Conservation (phyloP, 176 grass and related monocot species). For the Rhynchospora tenuis region DNA sequence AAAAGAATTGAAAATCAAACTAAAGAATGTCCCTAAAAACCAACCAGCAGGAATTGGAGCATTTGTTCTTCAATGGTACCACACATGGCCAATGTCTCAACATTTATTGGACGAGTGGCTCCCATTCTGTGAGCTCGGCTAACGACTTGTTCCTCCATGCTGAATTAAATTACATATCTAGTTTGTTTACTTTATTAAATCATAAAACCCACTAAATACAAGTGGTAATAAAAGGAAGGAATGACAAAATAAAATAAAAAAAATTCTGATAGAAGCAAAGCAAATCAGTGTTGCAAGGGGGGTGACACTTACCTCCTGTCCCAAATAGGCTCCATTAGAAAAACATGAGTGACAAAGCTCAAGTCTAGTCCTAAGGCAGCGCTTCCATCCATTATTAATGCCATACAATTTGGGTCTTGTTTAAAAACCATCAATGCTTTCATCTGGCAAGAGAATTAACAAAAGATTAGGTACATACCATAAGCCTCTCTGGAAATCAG, state of each 20-base stretch:
- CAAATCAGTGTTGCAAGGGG: not conserved
- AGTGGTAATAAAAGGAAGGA: not conserved
- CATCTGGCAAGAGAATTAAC: constrained; percentile 46
- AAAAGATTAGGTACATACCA: constrained; percentile 12
- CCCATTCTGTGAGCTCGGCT: constrained; percentile 95
- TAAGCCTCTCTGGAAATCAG: not conserved
- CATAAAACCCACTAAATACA: not conserved
- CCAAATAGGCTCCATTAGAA: constrained; percentile 99
- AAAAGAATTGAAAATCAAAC: constrained; percentile 1
- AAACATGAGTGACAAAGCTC: constrained; percentile 88
- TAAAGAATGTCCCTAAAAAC: not conserved
- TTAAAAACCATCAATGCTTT: constrained; percentile 65
- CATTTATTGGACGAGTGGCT: constrained; percentile 79
- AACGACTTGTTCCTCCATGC: constrained; percentile 96
- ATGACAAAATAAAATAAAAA: not conserved
- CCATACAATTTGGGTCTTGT: constrained; percentile 81
- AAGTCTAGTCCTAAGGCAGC: constrained; percentile 90
- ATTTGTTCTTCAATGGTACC: constrained; percentile 98
- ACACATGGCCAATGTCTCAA: constrained; percentile 83
- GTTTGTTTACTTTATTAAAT: not conserved
- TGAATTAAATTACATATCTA: constrained; percentile 32
- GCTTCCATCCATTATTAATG: constrained; percentile 96
- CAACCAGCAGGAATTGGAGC: constrained; percentile 73
- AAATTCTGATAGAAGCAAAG: not conserved
- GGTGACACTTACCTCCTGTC: constrained; percentile 60